Percentiles rank a stretch among this genome's conserved stretches.
Evolutionary conservation across 768 basidiomycete genomes (phyloP).

Genomic region (Pleurotus citrinopileatus): DNA sequence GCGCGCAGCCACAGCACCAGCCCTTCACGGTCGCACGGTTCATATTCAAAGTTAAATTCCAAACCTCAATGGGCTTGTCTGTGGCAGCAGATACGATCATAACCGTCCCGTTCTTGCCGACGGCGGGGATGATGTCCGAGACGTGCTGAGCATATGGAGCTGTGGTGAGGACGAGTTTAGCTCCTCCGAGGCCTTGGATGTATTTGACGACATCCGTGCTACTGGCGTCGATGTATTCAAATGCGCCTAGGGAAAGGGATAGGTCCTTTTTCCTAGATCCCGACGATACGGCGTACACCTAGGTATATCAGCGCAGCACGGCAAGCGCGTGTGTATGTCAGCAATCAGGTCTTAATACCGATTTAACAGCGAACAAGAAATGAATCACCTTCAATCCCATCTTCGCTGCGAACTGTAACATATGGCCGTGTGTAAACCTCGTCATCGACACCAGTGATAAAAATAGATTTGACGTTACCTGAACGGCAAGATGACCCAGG

Average conservation of each 20-base stretch:
- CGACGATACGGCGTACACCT: constrained; percentile 8
- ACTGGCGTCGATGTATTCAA: constrained; percentile 8
- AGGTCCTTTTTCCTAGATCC: constrained; percentile 9
- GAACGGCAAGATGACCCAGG: constrained; percentile 11
- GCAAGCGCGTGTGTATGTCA: no score
- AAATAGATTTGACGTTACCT: not conserved
- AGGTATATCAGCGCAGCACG: no score
- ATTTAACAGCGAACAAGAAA: not conserved
- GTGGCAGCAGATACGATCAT: constrained; percentile 10
- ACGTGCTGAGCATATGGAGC: constrained; percentile 10
- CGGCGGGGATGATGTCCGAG: constrained; percentile 6
- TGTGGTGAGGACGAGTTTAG: constrained; percentile 10
- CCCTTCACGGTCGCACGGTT: constrained; percentile 8
- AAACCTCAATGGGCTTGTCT: constrained; percentile 8
- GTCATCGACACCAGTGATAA: not conserved
- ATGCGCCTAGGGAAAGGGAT: constrained; percentile 4
- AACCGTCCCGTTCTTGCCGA: constrained; percentile 11
- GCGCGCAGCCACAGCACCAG: constrained; percentile 10
- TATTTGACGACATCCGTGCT: constrained; percentile 10
- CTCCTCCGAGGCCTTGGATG: constrained; percentile 11
- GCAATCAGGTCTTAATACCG: not conserved
- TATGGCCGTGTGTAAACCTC: not conserved
- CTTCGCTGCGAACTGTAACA: constrained; percentile 6
- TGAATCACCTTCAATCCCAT: constrained; percentile 6
- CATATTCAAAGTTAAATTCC: constrained; percentile 8